Evolutionary conservation across 2,329 filamentous ascomycete genomes (phyloP).

Genomic region (Paramyrothecium roridum): DNA sequence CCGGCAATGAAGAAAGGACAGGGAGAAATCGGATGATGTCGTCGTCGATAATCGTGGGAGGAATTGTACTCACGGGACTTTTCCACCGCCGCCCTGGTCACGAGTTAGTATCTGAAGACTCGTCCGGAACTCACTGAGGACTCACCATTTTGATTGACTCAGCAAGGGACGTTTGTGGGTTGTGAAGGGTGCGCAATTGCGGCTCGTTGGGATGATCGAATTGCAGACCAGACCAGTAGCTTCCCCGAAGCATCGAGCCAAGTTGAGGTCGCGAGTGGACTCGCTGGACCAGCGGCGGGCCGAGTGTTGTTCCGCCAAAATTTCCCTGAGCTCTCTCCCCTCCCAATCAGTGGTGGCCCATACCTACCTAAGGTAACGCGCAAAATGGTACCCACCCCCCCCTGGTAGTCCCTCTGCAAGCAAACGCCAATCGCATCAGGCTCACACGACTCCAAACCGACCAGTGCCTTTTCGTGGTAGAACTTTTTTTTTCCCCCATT

Average conservation of each 20-base stretch:
- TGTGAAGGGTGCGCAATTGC: slow-evolving; percentile 24
- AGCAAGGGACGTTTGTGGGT: slow-evolving; percentile 28
- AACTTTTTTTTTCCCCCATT: slow-evolving; percentile 29
- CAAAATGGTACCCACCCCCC: background rate
- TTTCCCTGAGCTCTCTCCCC: no score
- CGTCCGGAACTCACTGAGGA: background rate
- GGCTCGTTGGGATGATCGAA: slow-evolving; percentile 15
- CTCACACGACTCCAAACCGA: slow-evolving; percentile 28
- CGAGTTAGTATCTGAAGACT: slow-evolving; percentile 33
- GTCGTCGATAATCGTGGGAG: slow-evolving; percentile 10
- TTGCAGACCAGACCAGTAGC: background rate
- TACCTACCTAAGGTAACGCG: no score
- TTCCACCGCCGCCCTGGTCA: slow-evolving; percentile 70
- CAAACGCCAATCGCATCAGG: background rate
- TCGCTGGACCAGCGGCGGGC: background rate
- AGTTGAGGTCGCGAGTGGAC: slow-evolving; percentile 5
- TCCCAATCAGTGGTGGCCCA: no score
- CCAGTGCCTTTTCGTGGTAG: slow-evolving; percentile 17
- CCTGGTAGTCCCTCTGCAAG: no score
- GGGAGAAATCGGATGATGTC: slow-evolving; percentile 1
- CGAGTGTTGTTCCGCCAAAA: background rate
- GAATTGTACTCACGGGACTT: slow-evolving; percentile 48
- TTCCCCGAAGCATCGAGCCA: background rate
- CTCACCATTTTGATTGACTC: slow-evolving; percentile 55
- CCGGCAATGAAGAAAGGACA: no score